These are phyloP conservation scores for Pelargonium cotyledonis DNA, from an alignment of 441 rosid genomes.

Conservation along the genomic window DNA sequence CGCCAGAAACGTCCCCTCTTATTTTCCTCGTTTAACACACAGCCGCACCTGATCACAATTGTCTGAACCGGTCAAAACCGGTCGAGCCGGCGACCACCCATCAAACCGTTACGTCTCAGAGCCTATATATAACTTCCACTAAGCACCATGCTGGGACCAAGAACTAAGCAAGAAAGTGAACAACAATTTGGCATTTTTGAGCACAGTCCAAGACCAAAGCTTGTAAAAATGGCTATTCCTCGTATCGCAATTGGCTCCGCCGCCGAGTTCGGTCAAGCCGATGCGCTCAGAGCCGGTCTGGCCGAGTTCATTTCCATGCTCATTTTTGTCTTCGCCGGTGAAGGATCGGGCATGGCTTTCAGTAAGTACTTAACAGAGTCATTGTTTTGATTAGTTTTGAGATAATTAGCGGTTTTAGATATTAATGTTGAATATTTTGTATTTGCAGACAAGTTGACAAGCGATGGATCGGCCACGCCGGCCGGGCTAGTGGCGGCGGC, in stretches of 20 bases:
- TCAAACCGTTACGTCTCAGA: conserved; percentile 5
- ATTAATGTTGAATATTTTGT: background rate
- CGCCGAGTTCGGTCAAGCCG: conserved; percentile 29
- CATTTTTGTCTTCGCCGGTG: conserved; percentile 46
- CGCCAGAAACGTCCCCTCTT: background rate
- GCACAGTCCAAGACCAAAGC: conserved; percentile 9
- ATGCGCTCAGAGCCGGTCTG: conserved; percentile 36
- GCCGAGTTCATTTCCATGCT: conserved; percentile 45
- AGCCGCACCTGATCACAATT: conserved; percentile 15
- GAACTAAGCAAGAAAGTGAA: background rate
- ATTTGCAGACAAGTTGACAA: conserved; percentile 32
- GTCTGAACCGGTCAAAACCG: conserved; percentile 22
- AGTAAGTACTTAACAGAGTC: conserved; percentile 23
- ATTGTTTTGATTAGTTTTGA: too few relatives aligned
- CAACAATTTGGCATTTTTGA: conserved; percentile 12
- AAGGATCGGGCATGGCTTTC: conserved; percentile 49
- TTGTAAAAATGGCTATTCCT: conserved; percentile 29
- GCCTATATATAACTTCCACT: conserved; percentile 23
- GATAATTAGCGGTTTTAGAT: background rate
- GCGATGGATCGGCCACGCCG: conserved; percentile 31
- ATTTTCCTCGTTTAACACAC: conserved; percentile 18
- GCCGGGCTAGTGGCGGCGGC: conserved; percentile 38
- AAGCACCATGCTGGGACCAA: background rate
- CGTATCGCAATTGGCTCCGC: conserved; percentile 28
- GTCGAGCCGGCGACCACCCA: background rate